A percentile compares a stretch with the other conserved stretches of the same genome.
Evolutionary conservation across 352 stramenopile genomes (phyloP).

Genomic region (Phytopythium vexans): DNA sequence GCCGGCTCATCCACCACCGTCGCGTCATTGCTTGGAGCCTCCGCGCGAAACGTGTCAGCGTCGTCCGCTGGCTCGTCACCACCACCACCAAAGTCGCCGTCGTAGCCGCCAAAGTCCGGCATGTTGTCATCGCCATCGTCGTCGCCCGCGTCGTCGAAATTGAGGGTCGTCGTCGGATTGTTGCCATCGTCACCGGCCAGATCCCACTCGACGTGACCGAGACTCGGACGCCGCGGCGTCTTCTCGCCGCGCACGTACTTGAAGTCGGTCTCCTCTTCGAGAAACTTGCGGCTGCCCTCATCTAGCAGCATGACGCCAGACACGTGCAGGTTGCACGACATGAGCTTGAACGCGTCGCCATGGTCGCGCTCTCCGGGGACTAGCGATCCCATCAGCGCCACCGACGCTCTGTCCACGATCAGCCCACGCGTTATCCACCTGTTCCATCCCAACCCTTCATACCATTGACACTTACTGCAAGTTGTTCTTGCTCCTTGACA

Average conservation of each 20-base stretch:
- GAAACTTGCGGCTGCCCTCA: slow-evolving; percentile 73
- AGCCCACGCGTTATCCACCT: neutral
- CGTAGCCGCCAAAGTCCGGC: slow-evolving; percentile 18
- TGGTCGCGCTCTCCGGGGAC: slow-evolving; percentile 73
- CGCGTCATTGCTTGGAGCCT: slow-evolving; percentile 3
- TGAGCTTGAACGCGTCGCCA: slow-evolving; percentile 82
- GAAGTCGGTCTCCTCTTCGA: slow-evolving; percentile 12
- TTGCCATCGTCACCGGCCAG: slow-evolving; percentile 10
- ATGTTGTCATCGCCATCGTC: slow-evolving; percentile 22
- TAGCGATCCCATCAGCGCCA: slow-evolving; percentile 79
- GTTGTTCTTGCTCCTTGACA: slow-evolving; percentile 60
- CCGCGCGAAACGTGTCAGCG: slow-evolving; percentile 1
- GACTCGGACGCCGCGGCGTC: slow-evolving; percentile 6
- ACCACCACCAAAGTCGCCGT: slow-evolving; percentile 27
- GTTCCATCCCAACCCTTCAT: slow-evolving; percentile 1
- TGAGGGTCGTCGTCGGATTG: slow-evolving; percentile 25
- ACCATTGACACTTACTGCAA: slow-evolving; percentile 36
- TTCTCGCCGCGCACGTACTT: slow-evolving; percentile 4
- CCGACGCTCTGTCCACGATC: slow-evolving; percentile 38
- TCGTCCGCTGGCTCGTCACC: slow-evolving; percentile 23
- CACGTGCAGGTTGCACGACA: slow-evolving; percentile 73
- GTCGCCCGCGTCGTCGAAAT: slow-evolving; percentile 44
- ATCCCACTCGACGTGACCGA: slow-evolving; percentile 4
- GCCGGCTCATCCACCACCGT: neutral
- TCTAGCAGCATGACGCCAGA: slow-evolving; percentile 76